These are phyloP conservation scores for Aquilaria agallochum DNA, from an alignment of 441 rosid species.

Conservation along the genomic window DNA sequence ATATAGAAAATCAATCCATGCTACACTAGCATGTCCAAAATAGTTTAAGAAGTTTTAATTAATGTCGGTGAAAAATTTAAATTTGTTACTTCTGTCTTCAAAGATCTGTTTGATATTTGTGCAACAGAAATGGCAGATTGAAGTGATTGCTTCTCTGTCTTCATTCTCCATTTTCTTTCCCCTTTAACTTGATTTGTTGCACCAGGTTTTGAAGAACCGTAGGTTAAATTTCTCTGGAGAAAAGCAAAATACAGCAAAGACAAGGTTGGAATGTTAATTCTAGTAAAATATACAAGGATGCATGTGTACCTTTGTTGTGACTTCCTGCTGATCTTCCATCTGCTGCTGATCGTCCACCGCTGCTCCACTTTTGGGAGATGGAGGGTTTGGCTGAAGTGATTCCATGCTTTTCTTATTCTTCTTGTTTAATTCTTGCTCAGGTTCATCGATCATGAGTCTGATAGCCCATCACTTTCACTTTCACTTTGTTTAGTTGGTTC, in stretches of 20 bases:
- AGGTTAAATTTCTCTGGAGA: conserved; percentile 13
- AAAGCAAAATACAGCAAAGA: conserved; percentile 23
- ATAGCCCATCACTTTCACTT: conserved; percentile 15
- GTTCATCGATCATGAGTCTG: conserved; percentile 9
- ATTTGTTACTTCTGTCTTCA: conserved; percentile 33
- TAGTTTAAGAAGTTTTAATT: not conserved
- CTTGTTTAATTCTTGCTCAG: conserved; percentile 16
- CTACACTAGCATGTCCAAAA: no score
- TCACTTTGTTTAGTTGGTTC: conserved; percentile 27
- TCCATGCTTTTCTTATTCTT: conserved; percentile 15
- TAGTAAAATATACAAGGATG: not conserved
- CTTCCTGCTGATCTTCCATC: conserved; percentile 10
- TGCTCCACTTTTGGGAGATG: conserved; percentile 13
- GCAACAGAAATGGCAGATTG: conserved; percentile 24
- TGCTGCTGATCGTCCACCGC: conserved; percentile 11
- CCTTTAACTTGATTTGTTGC: conserved; percentile 22
- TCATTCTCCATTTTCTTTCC: conserved; percentile 23
- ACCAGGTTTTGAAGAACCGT: conserved; percentile 21
- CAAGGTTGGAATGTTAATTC: not conserved
- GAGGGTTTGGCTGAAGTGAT: conserved; percentile 12
- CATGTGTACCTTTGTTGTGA: conserved; percentile 34
- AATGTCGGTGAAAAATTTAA: conserved; percentile 1
- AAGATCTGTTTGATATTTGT: conserved; percentile 18
- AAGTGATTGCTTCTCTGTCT: conserved; percentile 27
- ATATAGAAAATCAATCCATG: conserved; percentile 2